phyloP scores from a whole-genome alignment of 176 grass and related monocot genomes.

The Hsuehochloa calcarea region DNA sequence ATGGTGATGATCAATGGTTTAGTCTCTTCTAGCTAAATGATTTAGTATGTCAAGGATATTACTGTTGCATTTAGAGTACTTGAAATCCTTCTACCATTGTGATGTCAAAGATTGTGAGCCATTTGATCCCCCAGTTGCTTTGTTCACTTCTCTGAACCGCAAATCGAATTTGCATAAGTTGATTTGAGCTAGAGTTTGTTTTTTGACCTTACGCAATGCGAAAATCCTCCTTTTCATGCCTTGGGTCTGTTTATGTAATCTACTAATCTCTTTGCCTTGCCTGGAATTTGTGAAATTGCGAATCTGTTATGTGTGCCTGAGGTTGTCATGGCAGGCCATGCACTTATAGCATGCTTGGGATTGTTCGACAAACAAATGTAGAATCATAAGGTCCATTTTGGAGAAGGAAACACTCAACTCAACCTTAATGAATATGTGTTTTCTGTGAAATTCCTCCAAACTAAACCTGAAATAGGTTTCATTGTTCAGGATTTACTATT shows the following conservation, averaged over 20 bases:
- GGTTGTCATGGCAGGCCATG: background rate
- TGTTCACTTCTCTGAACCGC: slow-evolving; percentile 43
- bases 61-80: slow-evolving; percentile 48
- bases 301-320: too few species aligned
- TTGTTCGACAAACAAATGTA: background rate
- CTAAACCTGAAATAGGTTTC: background rate
- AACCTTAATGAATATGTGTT: too few species aligned
- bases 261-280: background rate
- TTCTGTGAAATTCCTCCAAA: too few species aligned
- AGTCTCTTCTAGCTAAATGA: slow-evolving; percentile 51
- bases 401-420: too few species aligned
- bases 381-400: background rate
- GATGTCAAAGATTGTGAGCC: slow-evolving; percentile 47
- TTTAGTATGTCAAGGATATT: slow-evolving; percentile 29
- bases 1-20: slow-evolving; percentile 52
- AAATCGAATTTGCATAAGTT: slow-evolving; percentile 26
- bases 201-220: background rate
- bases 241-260: background rate
- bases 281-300: too few species aligned
- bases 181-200: slow-evolving; percentile 12
- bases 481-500: background rate
- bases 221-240: background rate
- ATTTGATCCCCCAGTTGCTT: slow-evolving; percentile 38
- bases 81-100: slow-evolving; percentile 30
- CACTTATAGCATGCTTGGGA: too few species aligned